Conservation (phyloP, 257 asterid species). For the Capsicum rhomboideum region DNA sequence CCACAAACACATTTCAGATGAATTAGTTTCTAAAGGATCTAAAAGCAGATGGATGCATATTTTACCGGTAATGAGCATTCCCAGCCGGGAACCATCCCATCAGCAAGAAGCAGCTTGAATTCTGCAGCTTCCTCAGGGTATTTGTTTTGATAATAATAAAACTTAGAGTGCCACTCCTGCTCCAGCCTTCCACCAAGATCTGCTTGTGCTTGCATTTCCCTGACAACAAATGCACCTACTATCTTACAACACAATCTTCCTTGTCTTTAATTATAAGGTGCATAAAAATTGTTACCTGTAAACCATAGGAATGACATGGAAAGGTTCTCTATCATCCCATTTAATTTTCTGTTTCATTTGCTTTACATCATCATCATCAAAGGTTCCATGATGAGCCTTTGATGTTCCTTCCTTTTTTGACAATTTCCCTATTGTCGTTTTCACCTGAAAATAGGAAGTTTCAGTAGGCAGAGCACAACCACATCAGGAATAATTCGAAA, state of each 20-base stretch:
- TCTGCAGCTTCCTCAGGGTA: constrained; percentile 47
- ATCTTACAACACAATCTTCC: neutral
- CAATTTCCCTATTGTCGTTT: constrained; percentile 44
- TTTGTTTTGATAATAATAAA: constrained; percentile 20
- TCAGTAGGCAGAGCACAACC: neutral
- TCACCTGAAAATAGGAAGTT: constrained; percentile 26
- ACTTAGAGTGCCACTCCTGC: constrained; percentile 37
- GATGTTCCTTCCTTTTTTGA: constrained; percentile 53
- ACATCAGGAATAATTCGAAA: neutral
- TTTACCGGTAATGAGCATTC: constrained; percentile 39
- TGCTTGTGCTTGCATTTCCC: constrained; percentile 42
- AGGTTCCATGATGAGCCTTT: constrained; percentile 49
- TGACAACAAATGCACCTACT: neutral
- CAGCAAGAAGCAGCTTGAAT: constrained; percentile 31
- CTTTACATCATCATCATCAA: constrained; percentile 45
- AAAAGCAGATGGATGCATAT: neutral
- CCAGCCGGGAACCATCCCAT: constrained; percentile 49
- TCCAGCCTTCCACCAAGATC: constrained; percentile 26
- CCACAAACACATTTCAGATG: neutral
- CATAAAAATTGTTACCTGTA: constrained; percentile 21
- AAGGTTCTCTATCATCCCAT: constrained; percentile 34
- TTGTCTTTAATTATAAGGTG: neutral
- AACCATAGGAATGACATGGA: constrained; percentile 49
- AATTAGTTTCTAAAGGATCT: neutral
- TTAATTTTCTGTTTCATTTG: constrained; percentile 48